Evolutionary conservation across 1,284 basidiomycete genomes (phyloP).

Genomic region (Microbotryomycetes sp.): DNA sequence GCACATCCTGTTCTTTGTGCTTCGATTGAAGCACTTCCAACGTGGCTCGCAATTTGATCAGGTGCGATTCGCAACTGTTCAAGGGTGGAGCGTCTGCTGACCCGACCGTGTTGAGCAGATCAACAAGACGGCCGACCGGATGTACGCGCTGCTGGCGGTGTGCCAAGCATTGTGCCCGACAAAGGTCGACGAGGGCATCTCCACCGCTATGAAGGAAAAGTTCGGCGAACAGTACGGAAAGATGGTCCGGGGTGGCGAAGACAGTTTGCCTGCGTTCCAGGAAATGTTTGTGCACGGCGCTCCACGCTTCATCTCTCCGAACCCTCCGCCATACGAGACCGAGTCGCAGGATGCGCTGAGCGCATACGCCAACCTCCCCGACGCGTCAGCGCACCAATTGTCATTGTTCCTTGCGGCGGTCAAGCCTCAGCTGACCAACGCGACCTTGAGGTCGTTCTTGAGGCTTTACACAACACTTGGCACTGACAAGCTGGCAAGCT

Average conservation of each 20-base stretch:
- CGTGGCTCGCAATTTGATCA: constrained; percentile 90
- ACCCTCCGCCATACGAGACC: constrained; percentile 75
- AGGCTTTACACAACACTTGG: constrained; percentile 93
- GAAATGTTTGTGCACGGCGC: constrained; percentile 92
- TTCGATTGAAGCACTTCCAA: constrained; percentile 44
- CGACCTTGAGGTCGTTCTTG: constrained; percentile 81
- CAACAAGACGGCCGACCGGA: constrained; percentile 92
- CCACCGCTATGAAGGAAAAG: constrained; percentile 84
- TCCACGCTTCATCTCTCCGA: constrained; percentile 93
- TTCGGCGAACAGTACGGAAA: constrained; percentile 84
- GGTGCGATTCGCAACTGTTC: constrained; percentile 44
- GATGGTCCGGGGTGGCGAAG: constrained; percentile 66
- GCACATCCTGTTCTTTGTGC: constrained; percentile 82
- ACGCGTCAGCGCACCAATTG: constrained; percentile 79
- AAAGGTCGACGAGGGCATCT: constrained; percentile 87
- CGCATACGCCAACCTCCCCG: constrained; percentile 44
- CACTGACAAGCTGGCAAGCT: constrained; percentile 81
- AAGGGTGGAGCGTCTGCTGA: background rate
- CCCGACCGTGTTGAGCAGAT: constrained; percentile 51
- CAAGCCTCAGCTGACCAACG: constrained; percentile 64
- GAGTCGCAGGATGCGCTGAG: constrained; percentile 50
- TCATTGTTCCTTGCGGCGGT: constrained; percentile 74
- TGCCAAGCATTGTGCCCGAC: constrained; percentile 82
- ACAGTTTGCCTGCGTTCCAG: constrained; percentile 76
- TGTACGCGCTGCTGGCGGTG: constrained; percentile 92